Conservation (phyloP, 2,329 filamentous ascomycete genomes). For the Sphaerulina vaccinii region DNA sequence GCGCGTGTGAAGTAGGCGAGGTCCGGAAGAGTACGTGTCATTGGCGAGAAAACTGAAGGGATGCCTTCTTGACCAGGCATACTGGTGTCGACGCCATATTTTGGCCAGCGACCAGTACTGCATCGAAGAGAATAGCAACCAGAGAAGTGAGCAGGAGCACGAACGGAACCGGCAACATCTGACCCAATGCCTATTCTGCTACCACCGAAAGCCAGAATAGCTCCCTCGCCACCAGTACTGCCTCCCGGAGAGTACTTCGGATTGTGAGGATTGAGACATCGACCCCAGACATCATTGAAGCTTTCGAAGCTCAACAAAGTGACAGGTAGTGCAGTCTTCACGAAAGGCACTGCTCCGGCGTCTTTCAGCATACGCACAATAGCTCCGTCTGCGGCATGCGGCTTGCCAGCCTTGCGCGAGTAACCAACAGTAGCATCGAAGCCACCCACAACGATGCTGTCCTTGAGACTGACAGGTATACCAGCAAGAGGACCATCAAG, state of each 20-base stretch:
- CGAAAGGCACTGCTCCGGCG: conserved; percentile 82
- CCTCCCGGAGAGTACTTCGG: conserved; percentile 82
- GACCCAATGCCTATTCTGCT: conserved; percentile 87
- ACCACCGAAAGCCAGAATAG: conserved; percentile 74
- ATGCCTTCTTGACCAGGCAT: conserved; percentile 94
- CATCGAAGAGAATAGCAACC: conserved; percentile 86
- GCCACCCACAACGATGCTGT: conserved; percentile 70
- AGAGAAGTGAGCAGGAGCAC: conserved; percentile 82
- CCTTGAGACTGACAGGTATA: conserved; percentile 83
- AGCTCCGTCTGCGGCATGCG: conserved; percentile 64
- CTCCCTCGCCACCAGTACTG: conserved; percentile 80
- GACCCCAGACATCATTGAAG: conserved; percentile 76
- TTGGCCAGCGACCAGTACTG: conserved; percentile 87
- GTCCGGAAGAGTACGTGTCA: conserved; percentile 82
- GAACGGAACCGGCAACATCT: conserved; percentile 86
- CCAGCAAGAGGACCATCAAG: conserved; percentile 80
- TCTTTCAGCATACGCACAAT: conserved; percentile 78
- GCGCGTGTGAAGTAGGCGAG: conserved; percentile 79
- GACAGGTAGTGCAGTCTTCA: conserved; percentile 87
- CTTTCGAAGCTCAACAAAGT: conserved; percentile 86
- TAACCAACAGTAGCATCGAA: conserved; percentile 84
- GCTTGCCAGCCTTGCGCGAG: conserved; percentile 68
- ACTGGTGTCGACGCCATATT: conserved; percentile 76
- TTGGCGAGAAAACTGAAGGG: conserved; percentile 84
- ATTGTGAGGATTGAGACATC: conserved; percentile 79